Conservation (phyloP, 192 early-diverging fungal genomes). For the Backusella parvicylindrica region DNA sequence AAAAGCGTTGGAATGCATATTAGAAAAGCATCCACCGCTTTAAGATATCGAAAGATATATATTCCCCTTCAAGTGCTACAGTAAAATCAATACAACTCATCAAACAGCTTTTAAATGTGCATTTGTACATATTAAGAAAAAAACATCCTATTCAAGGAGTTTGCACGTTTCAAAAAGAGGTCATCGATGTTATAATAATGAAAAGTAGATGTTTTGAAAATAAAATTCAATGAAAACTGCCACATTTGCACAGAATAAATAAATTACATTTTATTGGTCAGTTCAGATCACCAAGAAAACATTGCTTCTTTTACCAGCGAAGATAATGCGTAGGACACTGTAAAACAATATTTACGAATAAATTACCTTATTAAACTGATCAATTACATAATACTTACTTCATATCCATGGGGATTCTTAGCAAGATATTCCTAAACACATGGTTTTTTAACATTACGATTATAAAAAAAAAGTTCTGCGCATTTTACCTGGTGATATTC, state of each 20-base stretch:
- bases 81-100: too few species aligned
- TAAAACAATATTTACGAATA: neutral
- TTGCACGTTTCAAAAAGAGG: neutral
- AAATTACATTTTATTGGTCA: neutral
- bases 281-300: neutral
- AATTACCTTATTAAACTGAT: neutral
- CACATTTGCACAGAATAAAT: neutral
- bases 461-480: neutral
- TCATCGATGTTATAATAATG: neutral
- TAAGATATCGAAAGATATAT: too few species aligned
- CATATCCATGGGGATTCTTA: slow-evolving; percentile 74
- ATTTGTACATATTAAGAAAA: too few species aligned
- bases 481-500: slow-evolving; percentile 62
- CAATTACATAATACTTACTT: slow-evolving; percentile 34
- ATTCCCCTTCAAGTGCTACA: too few species aligned
- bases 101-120: neutral
- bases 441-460: neutral
- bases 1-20: too few species aligned
- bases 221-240: neutral
- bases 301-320: slow-evolving; percentile 24
- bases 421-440: slow-evolving; percentile 20
- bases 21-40: too few species aligned
- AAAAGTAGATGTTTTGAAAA: neutral
- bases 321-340: slow-evolving; percentile 40
- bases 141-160: neutral